Evolutionary conservation across 257 asterid genomes (phyloP).

Genomic region (Misopates orontium): DNA sequence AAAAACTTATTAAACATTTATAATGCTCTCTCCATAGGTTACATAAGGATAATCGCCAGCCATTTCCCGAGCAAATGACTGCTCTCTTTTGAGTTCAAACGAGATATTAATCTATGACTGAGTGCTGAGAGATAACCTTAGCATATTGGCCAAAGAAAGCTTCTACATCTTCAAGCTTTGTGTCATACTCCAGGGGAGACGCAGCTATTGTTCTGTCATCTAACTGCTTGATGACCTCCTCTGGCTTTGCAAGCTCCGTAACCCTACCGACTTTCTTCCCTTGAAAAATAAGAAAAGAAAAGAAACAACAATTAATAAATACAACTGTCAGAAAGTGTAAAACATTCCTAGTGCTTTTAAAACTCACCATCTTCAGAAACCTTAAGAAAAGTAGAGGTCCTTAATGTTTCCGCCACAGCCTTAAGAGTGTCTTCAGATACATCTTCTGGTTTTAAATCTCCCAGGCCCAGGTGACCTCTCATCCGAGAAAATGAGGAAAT

Average conservation of each 20-base stretch:
- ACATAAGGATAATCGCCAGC: not conserved
- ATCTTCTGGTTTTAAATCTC: constrained; percentile 74
- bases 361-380: constrained; percentile 87
- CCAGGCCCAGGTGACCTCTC: constrained; percentile 75
- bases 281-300: constrained; percentile 26
- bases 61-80: not conserved
- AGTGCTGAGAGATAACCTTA: constrained; percentile 45
- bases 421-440: constrained; percentile 63
- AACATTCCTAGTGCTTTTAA: not conserved
- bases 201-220: constrained; percentile 84
- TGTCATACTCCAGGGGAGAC: constrained; percentile 75
- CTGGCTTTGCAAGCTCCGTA: constrained; percentile 70
- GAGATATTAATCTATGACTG: constrained; percentile 1
- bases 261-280: constrained; percentile 81
- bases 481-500: constrained; percentile 80
- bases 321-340: not conserved
- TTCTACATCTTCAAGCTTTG: constrained; percentile 79
- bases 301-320: constrained; percentile 14
- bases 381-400: constrained; percentile 70
- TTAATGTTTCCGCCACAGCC: constrained; percentile 76
- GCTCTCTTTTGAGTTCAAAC: constrained; percentile 14
- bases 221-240: constrained; percentile 78
- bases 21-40: not conserved
- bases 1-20: not conserved
- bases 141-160: constrained; percentile 67